Conservation (phyloP, 2,329 filamentous ascomycete species). For the Conoideocrella luteorostrata region DNA sequence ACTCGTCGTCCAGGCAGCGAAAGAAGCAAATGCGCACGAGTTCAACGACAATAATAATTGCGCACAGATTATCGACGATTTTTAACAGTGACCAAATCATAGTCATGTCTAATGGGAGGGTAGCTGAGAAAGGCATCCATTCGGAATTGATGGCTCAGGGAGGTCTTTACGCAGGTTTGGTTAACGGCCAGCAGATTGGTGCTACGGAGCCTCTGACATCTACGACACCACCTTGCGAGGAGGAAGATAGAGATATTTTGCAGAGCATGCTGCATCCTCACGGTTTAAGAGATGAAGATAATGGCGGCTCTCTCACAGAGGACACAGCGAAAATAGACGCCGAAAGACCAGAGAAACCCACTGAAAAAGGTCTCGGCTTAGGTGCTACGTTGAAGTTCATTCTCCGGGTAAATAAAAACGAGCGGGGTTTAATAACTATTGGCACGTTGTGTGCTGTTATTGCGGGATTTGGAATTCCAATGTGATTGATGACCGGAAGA, state of each 20-base stretch:
- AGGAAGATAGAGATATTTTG: no score
- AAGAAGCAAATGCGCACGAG: no score
- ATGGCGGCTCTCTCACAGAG: no score
- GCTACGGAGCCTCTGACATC: neutral
- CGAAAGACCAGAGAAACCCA: neutral
- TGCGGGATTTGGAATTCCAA: slow-evolving; percentile 2
- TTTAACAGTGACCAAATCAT: slow-evolving; percentile 55
- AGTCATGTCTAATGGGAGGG: slow-evolving; percentile 48
- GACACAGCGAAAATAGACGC: neutral
- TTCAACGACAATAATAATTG: slow-evolving; percentile 58
- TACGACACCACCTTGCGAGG: no score
- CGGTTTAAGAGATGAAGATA: no score
- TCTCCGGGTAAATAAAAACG: neutral
- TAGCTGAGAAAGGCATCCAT: slow-evolving; percentile 54
- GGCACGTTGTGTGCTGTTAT: neutral
- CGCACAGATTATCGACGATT: slow-evolving; percentile 49
- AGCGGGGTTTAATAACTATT: neutral
- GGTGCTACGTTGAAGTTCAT: neutral
- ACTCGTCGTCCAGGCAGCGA: no score
- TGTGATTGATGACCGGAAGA: no score
- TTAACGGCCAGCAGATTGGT: slow-evolving; percentile 44
- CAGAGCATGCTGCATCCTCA: no score
- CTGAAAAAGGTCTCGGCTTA: no score
- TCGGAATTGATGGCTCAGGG: slow-evolving; percentile 40
- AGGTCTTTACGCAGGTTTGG: slow-evolving; percentile 22